Conservation (phyloP, 1,284 basidiomycete species). For the Cronartium quercuum region DNA sequence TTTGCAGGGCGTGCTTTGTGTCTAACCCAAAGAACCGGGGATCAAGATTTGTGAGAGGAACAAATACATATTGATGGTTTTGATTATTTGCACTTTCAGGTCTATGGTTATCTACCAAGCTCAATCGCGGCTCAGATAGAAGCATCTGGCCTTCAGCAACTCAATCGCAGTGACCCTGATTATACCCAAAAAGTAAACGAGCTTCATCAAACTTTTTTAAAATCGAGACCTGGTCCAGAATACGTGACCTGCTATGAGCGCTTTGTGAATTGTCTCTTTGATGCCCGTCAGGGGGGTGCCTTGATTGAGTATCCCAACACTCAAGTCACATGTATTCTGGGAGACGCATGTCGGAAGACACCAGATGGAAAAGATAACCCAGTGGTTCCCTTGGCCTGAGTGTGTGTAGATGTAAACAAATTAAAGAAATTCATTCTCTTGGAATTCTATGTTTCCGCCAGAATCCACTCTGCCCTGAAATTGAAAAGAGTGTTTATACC, state of each 20-base stretch:
- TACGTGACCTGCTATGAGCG: constrained; percentile 35
- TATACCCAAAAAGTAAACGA: constrained; percentile 15
- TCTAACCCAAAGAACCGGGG: too few species aligned
- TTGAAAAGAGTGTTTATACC: too few species aligned
- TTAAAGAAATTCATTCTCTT: too few species aligned
- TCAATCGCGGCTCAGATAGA: constrained; percentile 22
- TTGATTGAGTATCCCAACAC: constrained; percentile 1
- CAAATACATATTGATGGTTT: too few species aligned
- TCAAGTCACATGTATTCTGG: constrained; percentile 17
- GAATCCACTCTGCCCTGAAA: too few species aligned
- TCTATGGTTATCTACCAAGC: constrained; percentile 27
- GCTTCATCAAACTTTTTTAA: constrained; percentile 23
- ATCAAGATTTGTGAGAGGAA: too few species aligned
- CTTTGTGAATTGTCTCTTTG: constrained; percentile 31
- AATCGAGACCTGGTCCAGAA: constrained; percentile 31
- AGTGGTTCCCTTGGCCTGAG: not conserved
- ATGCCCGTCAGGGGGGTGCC: constrained; percentile 3
- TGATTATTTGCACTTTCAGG: not conserved
- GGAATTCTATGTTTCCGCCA: too few species aligned
- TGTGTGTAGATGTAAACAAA: too few species aligned
- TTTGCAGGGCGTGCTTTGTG: not conserved
- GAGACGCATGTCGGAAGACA: constrained; percentile 19
- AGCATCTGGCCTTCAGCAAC: not conserved
- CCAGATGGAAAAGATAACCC: constrained; percentile 25
- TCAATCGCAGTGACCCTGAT: constrained; percentile 10